phyloP scores from a whole-genome alignment of 441 rosid species.

The Isatis lusitanica region DNA sequence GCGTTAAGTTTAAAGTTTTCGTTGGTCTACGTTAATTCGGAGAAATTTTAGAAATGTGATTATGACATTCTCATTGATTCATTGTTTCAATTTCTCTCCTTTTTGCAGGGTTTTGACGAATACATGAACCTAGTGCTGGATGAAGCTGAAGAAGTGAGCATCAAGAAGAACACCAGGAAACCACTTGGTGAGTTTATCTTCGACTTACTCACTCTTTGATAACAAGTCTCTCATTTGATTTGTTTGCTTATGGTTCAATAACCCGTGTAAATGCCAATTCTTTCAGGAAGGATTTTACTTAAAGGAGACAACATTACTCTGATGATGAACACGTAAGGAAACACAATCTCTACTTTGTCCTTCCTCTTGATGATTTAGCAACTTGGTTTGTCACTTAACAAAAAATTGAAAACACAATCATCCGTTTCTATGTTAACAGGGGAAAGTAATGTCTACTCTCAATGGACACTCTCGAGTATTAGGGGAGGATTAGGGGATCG shows the following conservation, averaged over 20 bases:
- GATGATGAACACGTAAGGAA: constrained; percentile 84
- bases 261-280: background rate
- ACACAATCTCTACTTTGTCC: background rate
- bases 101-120: constrained; percentile 80
- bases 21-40: background rate
- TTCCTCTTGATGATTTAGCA: background rate
- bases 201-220: background rate
- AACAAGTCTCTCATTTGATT: background rate
- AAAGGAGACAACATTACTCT: constrained; percentile 87
- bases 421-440: constrained; percentile 14
- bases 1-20: background rate
- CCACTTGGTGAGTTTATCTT: constrained; percentile 55
- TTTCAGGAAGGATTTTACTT: constrained; percentile 78
- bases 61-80: background rate
- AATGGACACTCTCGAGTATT: background rate
- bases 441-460: constrained; percentile 32
- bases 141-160: constrained; percentile 86
- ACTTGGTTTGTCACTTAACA: background rate
- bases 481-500: constrained; percentile 1
- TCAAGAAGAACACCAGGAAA: constrained; percentile 84
- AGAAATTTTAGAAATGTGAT: background rate
- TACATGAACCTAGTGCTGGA: constrained; percentile 92
- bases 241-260: background rate
- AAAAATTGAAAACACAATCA: background rate
- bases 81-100: background rate